These are phyloP conservation scores for Suhomyces atakaporum DNA, from an alignment of 1,139 yeast genomes.

Conservation along the genomic window DNA sequence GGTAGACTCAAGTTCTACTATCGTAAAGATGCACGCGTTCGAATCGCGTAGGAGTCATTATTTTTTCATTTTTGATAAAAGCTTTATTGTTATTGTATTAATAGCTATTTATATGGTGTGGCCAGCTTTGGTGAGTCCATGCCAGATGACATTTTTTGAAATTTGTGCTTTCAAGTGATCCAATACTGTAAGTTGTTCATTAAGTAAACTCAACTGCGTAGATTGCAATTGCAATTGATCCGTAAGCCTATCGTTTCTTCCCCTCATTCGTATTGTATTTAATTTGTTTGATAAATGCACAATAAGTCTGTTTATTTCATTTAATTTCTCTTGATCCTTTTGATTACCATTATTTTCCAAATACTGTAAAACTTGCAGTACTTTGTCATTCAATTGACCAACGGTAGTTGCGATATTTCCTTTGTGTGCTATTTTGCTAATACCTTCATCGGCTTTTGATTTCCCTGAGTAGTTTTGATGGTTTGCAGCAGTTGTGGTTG, in stretches of 20 bases:
- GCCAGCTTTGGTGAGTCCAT: constrained; percentile 8
- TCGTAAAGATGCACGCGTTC: background rate
- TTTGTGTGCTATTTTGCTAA: constrained; percentile 15
- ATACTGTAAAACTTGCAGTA: constrained; percentile 23
- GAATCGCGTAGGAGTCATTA: constrained; percentile 18
- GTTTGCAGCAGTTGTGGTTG: constrained; percentile 30
- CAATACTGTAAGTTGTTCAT: constrained; percentile 30
- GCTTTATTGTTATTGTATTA: background rate
- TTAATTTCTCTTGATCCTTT: constrained; percentile 3
- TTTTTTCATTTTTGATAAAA: constrained; percentile 10
- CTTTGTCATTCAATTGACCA: constrained; percentile 25
- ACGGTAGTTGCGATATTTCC: constrained; percentile 22
- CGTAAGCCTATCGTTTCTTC: constrained; percentile 7
- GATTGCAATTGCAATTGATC: constrained; percentile 21
- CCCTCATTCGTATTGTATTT: constrained; percentile 14
- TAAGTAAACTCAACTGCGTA: constrained; percentile 32
- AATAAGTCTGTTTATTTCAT: constrained; percentile 25
- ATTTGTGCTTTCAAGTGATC: constrained; percentile 27
- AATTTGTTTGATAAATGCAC: constrained; percentile 31
- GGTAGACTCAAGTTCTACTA: background rate
- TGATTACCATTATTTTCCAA: constrained; percentile 14
- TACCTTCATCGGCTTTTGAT: constrained; percentile 11
- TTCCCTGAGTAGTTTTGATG: constrained; percentile 22
- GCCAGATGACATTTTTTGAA: constrained; percentile 17
- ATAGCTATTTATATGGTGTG: constrained; percentile 5